Conservation (phyloP, 495 filamentous ascomycete genomes). For the Astrocystis sublimbata region DNA sequence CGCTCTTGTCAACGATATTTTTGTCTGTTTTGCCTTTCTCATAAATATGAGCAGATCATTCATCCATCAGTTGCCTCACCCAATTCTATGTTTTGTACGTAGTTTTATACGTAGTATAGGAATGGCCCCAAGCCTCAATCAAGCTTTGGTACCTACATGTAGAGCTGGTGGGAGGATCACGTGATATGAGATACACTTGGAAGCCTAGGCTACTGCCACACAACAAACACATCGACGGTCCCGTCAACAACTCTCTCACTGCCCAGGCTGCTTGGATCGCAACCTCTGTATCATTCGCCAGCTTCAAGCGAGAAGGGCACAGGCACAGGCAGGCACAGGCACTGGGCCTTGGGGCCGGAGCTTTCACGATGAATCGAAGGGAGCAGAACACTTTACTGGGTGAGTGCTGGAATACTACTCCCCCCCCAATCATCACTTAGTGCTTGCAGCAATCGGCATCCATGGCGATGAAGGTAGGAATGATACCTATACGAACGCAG, state of each 20-base stretch:
- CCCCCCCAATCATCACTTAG: not conserved
- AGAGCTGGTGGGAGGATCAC: not conserved
- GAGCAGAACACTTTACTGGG: constrained; percentile 23
- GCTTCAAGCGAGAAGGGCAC: not conserved
- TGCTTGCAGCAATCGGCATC: not conserved
- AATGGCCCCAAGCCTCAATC: too few relatives aligned
- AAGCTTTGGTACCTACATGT: too few relatives aligned
- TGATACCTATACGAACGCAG: too few relatives aligned
- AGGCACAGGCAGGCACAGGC: not conserved
- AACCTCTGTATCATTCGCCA: not conserved
- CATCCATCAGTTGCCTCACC: too few relatives aligned
- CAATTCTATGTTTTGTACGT: too few relatives aligned
- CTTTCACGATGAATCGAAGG: constrained; percentile 25
- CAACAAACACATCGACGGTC: not conserved
- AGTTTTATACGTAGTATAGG: too few relatives aligned
- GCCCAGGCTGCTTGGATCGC: not conserved
- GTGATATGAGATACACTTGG: not conserved
- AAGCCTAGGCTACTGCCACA: too few relatives aligned
- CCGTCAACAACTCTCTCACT: too few relatives aligned
- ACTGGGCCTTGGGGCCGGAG: not conserved
- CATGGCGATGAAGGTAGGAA: too few relatives aligned
- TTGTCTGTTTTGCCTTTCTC: too few relatives aligned
- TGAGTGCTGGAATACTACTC: constrained; percentile 16
- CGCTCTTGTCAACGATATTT: too few relatives aligned
- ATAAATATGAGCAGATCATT: too few relatives aligned